These are phyloP conservation scores for Fusarium sp. DNA, from an alignment of 2,329 filamentous ascomycete species.

Conservation along the genomic window DNA sequence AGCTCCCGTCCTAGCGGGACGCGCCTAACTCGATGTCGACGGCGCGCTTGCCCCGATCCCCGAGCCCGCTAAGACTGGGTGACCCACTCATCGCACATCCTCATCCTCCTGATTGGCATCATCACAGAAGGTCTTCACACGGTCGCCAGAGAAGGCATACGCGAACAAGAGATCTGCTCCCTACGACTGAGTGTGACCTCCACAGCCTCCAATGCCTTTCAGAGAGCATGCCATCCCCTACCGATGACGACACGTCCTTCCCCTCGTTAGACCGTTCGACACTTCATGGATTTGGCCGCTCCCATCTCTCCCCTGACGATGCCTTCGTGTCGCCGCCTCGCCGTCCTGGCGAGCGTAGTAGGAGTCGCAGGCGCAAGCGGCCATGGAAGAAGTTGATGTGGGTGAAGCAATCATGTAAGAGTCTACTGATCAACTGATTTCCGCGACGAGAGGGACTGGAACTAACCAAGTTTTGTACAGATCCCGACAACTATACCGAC, in stretches of 20 bases:
- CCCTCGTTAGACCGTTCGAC: conserved; percentile 47
- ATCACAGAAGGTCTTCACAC: not conserved
- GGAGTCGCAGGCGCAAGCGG: conserved; percentile 75
- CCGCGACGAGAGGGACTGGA: not conserved
- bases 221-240: conserved; percentile 51
- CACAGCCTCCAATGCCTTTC: conserved; percentile 26
- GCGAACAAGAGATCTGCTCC: conserved; percentile 5
- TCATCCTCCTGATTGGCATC: conserved; percentile 31
- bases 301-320: conserved; percentile 85
- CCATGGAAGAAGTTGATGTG: conserved; percentile 96
- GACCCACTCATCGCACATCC: conserved; percentile 29
- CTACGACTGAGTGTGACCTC: conserved; percentile 1
- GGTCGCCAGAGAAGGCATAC: not conserved
- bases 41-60: conserved; percentile 26
- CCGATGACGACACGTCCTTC: conserved; percentile 54
- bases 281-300: conserved; percentile 63
- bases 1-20: conserved; percentile 12
- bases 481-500: conserved; percentile 99
- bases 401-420: conserved; percentile 93
- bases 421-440: conserved; percentile 18
- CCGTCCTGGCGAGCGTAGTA: conserved; percentile 65
- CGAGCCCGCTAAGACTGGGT: conserved; percentile 32
- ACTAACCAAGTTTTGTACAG: conserved; percentile 54
- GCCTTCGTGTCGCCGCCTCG: conserved; percentile 78
- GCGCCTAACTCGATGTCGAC: conserved; percentile 25